Base-by-base conservation (phyloP, 306 rosid species). In the Cucurbita ficifolia region DNA sequence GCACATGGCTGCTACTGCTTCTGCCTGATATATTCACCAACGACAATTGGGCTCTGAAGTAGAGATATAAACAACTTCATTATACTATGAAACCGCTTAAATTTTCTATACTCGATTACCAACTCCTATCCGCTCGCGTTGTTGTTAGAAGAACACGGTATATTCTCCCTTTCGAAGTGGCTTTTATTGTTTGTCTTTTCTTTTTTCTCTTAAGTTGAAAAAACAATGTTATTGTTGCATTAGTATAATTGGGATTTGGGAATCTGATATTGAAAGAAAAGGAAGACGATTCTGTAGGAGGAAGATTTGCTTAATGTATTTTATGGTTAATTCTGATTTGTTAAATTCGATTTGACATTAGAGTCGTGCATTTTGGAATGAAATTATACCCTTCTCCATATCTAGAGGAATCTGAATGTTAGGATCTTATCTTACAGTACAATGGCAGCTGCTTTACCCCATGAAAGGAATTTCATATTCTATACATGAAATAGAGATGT, bases 1-100 rank as follows among this genome's bases (percentile, higher is more conserved):
- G 81, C 96, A 89, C 63, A 4, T 43, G 39, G 82, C 84, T 40
- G 83, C 85, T 38, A 14, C 86, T 76, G 83, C 86, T 77, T 85
- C 84, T 53, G 81, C 85, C 61, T 79, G 76, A 78, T 68, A 78
- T 68, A 45, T 12, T 72, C 74, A 55, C 51, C 29, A 17, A 18
- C 8, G 6, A 40, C 1, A 9, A 46, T 19, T 24, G 18, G 19
- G 73, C 55, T 67, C 17, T 67, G 54, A 43, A 67, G 39, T 68
- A 13, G 54, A 18, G 12, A 21, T 22, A 68, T 46, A 46, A 19
- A 65, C 18, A 22, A 22, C 56, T 68, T 46, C 6, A 18, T 43
- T 24, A 22, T 5, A 12, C 56, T 69, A 64, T 5, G 57, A 29
- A 69, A 48, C 4, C 13, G 42, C 73, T 48, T 24, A 46, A 14